Evolutionary conservation across 2,329 filamentous ascomycete genomes (phyloP), one percentile per base, ranked within the genome.

Genomic region (Penicillium sp.): DNA sequence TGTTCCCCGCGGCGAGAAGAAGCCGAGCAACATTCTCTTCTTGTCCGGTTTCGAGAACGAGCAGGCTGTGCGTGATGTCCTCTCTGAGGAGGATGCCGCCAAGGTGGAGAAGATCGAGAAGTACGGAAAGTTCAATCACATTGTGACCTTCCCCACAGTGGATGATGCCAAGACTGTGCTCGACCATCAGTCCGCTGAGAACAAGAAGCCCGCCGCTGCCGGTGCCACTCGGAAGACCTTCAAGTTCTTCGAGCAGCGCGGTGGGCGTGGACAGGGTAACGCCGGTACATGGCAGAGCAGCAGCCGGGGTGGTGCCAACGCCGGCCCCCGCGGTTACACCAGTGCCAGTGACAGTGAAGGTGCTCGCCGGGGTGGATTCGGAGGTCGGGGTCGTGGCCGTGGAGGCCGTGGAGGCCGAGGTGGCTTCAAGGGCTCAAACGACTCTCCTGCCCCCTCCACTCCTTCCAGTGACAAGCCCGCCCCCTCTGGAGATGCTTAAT

Each of bases 1-100:
- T 50, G 71, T 78, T 19, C 86, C 90, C 61, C 87, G 86, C 73
- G 65, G 78, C 4, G 83, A 83, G 7, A 83, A 78, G 69, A 84
- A 91, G 68, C 86, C 84, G 65, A 91, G 89, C 65, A 88, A 91
- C 68, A 93, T 90, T 49, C 84, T 99, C 21, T 99, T 97, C 75
- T 87, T 99, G 59, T 90, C 90, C 78, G 93, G 93, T 68, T 87
- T 93, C 22, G 90, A 87, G 67, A 89, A 85, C 53, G 90, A 93
- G 63, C 90, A 96, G 31, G 90, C 93, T 59, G 89, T 91, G 37
- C 88, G 89, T 55, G 87, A 90, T 33, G 81, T 96, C 24, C 93
- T 99, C 71, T 81, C 86, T 1, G 87, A 95, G 13, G 90, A 96
- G 67, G 91, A 97, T 71, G 88, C 86, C 71, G 72, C 84, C 31